A percentile compares a stretch with the other conserved stretches of the same genome.
phyloP scores from a whole-genome alignment of 176 grass and related monocot species.

The Triticum timopheevii region DNA sequence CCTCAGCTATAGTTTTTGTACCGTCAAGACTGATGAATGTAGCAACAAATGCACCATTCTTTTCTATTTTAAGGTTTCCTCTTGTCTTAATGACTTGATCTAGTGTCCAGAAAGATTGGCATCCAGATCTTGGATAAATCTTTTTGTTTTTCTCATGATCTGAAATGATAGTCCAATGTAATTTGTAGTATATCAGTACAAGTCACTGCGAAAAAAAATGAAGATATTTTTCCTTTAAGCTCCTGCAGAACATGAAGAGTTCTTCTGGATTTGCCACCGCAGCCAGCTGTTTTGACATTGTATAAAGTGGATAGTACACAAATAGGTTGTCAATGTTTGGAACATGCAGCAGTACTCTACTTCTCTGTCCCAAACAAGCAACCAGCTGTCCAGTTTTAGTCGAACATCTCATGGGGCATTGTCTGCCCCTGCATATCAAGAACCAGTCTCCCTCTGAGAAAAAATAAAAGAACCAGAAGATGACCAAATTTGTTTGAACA shows the following conservation, averaged over 20 bases:
- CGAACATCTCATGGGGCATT: too few relatives aligned
- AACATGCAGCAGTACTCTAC: neutral
- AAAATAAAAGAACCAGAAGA: neutral
- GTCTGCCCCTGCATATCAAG: too few relatives aligned
- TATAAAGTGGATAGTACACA: neutral
- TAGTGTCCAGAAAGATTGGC: neutral
- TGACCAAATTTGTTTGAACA: neutral
- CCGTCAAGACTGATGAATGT: neutral
- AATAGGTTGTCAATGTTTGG: neutral
- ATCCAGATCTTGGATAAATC: neutral
- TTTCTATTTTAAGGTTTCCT: neutral
- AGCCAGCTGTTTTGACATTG: neutral
- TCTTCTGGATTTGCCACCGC: neutral
- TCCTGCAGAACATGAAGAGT: neutral
- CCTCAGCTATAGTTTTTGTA: neutral
- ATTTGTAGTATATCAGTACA: neutral
- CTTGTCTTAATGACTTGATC: neutral
- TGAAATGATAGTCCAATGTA: conserved; percentile 11
- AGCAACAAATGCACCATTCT: conserved; percentile 1
- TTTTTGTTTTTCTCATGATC: neutral
- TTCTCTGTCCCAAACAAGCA: neutral
- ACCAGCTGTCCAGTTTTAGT: neutral
- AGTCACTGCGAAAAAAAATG: neutral
- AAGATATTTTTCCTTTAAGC: neutral
- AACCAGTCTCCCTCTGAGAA: neutral